Percentiles rank a stretch among this genome's conserved stretches.
Conservation (phyloP, 768 basidiomycete species). For the Fomitopsis serialis region DNA sequence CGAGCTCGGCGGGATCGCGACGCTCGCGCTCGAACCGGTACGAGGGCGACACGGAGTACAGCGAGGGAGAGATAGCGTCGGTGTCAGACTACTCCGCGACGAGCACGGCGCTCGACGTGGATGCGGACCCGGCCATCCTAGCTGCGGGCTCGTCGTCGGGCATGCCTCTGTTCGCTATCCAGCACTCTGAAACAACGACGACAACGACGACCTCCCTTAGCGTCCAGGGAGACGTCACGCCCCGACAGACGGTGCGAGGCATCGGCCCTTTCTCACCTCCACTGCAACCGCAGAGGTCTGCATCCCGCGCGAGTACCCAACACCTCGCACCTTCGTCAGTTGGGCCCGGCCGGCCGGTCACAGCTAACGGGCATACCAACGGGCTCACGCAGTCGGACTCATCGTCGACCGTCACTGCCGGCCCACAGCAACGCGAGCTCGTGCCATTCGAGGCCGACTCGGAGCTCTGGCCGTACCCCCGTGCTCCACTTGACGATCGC, state of each 20-base stretch:
- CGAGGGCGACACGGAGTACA: conserved; percentile 32
- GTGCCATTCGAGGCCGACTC: conserved; percentile 62
- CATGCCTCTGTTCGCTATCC: conserved; percentile 13
- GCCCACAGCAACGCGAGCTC: conserved; percentile 24
- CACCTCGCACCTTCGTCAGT: conserved; percentile 4
- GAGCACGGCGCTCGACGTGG: conserved; percentile 10
- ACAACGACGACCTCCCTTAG: conserved; percentile 3
- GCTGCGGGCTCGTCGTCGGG: background rate
- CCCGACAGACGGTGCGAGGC: conserved; percentile 41
- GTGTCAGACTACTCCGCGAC: conserved; percentile 15
- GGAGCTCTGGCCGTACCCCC: conserved; percentile 69
- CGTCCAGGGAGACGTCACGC: conserved; percentile 51
- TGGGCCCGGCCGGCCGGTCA: background rate
- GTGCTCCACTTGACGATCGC: conserved; percentile 35
- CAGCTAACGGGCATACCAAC: background rate
- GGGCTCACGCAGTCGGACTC: background rate
- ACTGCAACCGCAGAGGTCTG: conserved; percentile 4
- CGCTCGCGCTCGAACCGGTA: conserved; percentile 22
- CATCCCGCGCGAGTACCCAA: background rate
- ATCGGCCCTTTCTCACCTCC: conserved; percentile 16
- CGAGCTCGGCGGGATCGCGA: conserved; percentile 19
- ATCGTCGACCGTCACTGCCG: background rate
- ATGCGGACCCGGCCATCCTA: conserved; percentile 8
- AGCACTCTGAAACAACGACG: background rate
- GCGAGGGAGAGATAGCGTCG: conserved; percentile 20